Percentiles rank a stretch among this genome's conserved stretches.
These are phyloP conservation scores for Pachyrhizus erosus DNA, from an alignment of 306 rosid species.

Conservation along the genomic window DNA sequence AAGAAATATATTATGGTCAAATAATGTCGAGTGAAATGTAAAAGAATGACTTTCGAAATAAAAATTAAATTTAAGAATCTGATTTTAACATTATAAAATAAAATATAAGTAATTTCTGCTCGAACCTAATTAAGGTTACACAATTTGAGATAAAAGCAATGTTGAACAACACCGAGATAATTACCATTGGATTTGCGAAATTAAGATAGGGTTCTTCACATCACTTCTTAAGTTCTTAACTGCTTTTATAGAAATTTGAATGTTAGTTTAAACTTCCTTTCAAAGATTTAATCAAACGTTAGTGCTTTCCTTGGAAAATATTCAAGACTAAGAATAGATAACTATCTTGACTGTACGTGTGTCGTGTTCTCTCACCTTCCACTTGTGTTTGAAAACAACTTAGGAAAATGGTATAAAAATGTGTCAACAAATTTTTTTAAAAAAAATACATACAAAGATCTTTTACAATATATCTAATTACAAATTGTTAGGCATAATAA, in stretches of 20 bases:
- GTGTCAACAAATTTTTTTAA: no score
- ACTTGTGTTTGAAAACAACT: background rate
- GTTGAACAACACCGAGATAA: background rate
- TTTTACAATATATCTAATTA: background rate
- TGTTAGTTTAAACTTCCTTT: background rate
- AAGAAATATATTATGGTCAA: background rate
- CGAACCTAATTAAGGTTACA: background rate
- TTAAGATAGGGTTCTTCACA: background rate
- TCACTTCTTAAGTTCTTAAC: background rate
- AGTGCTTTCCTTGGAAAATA: background rate
- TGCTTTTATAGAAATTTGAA: conserved; percentile 3
- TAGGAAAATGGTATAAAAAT: background rate
- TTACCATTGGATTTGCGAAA: background rate
- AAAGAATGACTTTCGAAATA: background rate
- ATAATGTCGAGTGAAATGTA: background rate
- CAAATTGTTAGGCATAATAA: background rate
- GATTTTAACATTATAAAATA: background rate
- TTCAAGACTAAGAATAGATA: conserved; percentile 9
- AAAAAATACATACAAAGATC: background rate
- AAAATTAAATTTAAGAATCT: background rate
- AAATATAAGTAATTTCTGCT: background rate
- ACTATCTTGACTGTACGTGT: conserved; percentile 1
- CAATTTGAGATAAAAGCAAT: background rate
- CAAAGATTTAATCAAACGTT: background rate
- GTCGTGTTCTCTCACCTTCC: background rate